phyloP scores from a whole-genome alignment of 805 yeast species.

The Cyberlindnera saturnus region DNA sequence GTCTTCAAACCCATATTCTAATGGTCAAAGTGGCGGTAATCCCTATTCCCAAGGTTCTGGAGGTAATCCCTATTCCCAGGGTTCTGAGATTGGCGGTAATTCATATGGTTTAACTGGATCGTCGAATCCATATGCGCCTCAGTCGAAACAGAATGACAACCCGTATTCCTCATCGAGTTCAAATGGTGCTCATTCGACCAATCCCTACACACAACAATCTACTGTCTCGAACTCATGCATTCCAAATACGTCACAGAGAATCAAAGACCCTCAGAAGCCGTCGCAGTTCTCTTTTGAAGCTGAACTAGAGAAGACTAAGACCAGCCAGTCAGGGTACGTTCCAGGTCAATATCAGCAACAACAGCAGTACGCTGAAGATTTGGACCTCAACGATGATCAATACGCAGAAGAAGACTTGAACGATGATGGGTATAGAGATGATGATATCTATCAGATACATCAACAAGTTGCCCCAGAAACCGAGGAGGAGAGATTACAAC shows the following conservation, averaged over 20 bases:
- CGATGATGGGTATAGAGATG: slow-evolving; percentile 17
- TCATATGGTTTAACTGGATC: too few relatives aligned
- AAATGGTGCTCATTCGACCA: too few relatives aligned
- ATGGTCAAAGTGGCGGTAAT: slow-evolving; percentile 1
- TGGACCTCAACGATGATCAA: slow-evolving; percentile 12
- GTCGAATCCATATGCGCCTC: too few relatives aligned
- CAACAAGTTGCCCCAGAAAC: slow-evolving; percentile 18
- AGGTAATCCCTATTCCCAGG: not conserved
- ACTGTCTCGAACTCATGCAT: not conserved
- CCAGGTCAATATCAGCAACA: slow-evolving; percentile 7
- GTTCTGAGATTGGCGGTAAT: not conserved
- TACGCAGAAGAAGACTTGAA: slow-evolving; percentile 27
- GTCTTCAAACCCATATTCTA: not conserved
- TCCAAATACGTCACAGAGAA: slow-evolving; percentile 1
- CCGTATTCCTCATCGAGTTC: too few relatives aligned
- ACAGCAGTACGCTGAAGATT: slow-evolving; percentile 4
- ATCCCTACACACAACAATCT: not conserved
- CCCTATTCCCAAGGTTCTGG: slow-evolving; percentile 2
- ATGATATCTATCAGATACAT: slow-evolving; percentile 27
- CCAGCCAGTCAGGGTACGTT: slow-evolving; percentile 4
- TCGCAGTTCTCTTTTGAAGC: slow-evolving; percentile 9
- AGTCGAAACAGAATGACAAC: too few relatives aligned
- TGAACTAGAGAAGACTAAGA: slow-evolving; percentile 4
- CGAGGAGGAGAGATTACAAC: slow-evolving; percentile 29
- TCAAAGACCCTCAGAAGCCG: slow-evolving; percentile 14